Conservation (phyloP, 805 yeast species). For the Candida railenensis region DNA sequence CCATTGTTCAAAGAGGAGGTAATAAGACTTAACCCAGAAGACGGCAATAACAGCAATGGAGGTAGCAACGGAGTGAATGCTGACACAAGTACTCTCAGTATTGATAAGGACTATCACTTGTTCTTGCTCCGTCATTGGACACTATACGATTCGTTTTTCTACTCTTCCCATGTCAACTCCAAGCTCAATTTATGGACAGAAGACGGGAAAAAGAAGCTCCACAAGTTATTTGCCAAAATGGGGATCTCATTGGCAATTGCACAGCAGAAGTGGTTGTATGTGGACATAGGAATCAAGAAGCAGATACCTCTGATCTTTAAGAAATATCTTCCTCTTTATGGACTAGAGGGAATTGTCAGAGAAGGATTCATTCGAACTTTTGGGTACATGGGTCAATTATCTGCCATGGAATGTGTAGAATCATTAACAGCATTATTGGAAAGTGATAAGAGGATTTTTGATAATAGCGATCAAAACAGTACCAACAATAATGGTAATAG, state of each 20-base stretch:
- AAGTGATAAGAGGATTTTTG: slow-evolving; percentile 41
- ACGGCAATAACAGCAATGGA: slow-evolving; percentile 6
- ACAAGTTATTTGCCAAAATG: slow-evolving; percentile 93
- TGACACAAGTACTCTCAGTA: slow-evolving; percentile 47
- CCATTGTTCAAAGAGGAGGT: slow-evolving; percentile 85
- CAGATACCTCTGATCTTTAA: slow-evolving; percentile 67
- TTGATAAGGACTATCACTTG: slow-evolving; percentile 82
- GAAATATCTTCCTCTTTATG: slow-evolving; percentile 70
- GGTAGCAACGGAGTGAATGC: slow-evolving; percentile 24
- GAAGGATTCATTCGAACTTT: slow-evolving; percentile 85
- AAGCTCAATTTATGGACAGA: slow-evolving; percentile 87
- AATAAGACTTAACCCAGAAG: slow-evolving; percentile 51
- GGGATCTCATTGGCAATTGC: slow-evolving; percentile 90
- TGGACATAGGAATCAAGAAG: slow-evolving; percentile 77
- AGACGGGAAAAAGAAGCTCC: slow-evolving; percentile 81
- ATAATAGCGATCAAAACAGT: slow-evolving; percentile 10
- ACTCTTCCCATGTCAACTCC: slow-evolving; percentile 89
- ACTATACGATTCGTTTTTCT: slow-evolving; percentile 83
- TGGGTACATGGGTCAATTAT: slow-evolving; percentile 83
- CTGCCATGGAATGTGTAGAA: slow-evolving; percentile 93
- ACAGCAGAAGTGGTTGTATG: slow-evolving; percentile 87
- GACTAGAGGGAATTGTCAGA: slow-evolving; percentile 75
- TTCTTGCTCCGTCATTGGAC: slow-evolving; percentile 92
- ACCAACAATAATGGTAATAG: slow-evolving; percentile 15
- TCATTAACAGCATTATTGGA: slow-evolving; percentile 83